Evolutionary conservation across 352 stramenopile species (phyloP), one percentile per base, ranked within the genome.

Genomic region (Globisporangium orthogonon): DNA sequence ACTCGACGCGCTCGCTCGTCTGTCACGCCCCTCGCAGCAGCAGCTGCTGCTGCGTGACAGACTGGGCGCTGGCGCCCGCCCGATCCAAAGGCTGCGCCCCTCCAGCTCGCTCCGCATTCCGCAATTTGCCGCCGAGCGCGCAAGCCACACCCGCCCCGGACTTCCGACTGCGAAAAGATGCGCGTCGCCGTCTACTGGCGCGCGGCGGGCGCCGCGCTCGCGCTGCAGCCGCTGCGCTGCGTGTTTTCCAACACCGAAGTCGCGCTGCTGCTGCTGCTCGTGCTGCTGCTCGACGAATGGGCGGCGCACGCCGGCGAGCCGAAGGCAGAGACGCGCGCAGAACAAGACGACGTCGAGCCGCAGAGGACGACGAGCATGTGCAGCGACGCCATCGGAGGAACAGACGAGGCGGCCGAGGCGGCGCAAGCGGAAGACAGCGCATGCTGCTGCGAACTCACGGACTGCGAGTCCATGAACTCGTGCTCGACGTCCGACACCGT

Each of bases 261-360:
- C 28, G 29, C 52, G 50, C 61, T 72, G 31, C 35, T 72, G n/a
- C 33, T 69, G 30, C 40, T 54, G n/a, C n/a, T 61, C 46, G 50
- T 54, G 0, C 54, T 61, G 35, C 29, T 43, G 18, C 51, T 54
- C 28, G 56, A 69, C 30, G 45, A 28, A 17, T 40, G 15, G 23
- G 33, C 46, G 9, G 7, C 47, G 13, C 35, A 39, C 29, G 37
- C 35, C 9, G 9, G 35, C 33, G 33, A 37, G 23, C 33, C 33
- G 33, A 37, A 37, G 33, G 4, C 9, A 9, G 4, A 37, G 33
- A 37, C 33, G 33, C 33, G 33, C 33, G 33, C 33, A 23, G 33
- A 7, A 10, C 35, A 13, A 40, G 37, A 13, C 1, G 37, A 43
- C 4, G 37, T 43, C 11, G 11, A 43, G 37, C 18, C 14, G 13